A percentile compares a stretch with the other conserved stretches of the same genome.
phyloP scores from a whole-genome alignment of 768 basidiomycete genomes.

The Phanerodontia chrysosporium region DNA sequence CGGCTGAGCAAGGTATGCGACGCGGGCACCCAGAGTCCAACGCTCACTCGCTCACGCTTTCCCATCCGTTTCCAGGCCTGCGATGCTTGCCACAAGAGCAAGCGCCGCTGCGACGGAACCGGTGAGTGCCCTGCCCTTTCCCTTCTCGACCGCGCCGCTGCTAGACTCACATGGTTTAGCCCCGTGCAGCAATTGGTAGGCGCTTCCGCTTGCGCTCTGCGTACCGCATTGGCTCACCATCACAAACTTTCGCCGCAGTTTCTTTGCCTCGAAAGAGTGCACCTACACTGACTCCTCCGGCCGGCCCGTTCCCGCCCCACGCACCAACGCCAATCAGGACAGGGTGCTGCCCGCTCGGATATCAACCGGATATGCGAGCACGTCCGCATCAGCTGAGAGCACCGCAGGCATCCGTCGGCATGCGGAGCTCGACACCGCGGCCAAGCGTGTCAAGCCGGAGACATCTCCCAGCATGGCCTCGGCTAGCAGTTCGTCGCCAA shows the following conservation, averaged over 20 bases:
- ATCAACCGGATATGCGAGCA: background rate
- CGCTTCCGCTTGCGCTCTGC: conserved; percentile 3
- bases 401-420: conserved; percentile 2
- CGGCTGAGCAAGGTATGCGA: conserved; percentile 45
- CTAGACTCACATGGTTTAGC: conserved; percentile 35
- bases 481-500: conserved; percentile 8
- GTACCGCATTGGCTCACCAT: conserved; percentile 14
- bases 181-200: conserved; percentile 78
- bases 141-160: background rate
- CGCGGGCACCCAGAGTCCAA: background rate
- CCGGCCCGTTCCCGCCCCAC: conserved; percentile 71
- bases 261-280: conserved; percentile 77
- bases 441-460: conserved; percentile 8
- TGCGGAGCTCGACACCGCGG: conserved; percentile 5
- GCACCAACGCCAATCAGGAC: conserved; percentile 11
- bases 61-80: conserved; percentile 43
- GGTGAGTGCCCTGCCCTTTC: conserved; percentile 38
- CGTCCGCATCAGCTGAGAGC: background rate
- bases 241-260: conserved; percentile 37
- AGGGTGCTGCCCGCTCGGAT: background rate
- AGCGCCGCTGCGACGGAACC: conserved; percentile 80
- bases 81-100: conserved; percentile 82
- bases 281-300: conserved; percentile 79
- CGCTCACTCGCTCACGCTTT: background rate
- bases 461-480: conserved; percentile 4